These are phyloP conservation scores for Voacanga thouarsii DNA, from an alignment of 257 asterid genomes.

Conservation along the genomic window DNA sequence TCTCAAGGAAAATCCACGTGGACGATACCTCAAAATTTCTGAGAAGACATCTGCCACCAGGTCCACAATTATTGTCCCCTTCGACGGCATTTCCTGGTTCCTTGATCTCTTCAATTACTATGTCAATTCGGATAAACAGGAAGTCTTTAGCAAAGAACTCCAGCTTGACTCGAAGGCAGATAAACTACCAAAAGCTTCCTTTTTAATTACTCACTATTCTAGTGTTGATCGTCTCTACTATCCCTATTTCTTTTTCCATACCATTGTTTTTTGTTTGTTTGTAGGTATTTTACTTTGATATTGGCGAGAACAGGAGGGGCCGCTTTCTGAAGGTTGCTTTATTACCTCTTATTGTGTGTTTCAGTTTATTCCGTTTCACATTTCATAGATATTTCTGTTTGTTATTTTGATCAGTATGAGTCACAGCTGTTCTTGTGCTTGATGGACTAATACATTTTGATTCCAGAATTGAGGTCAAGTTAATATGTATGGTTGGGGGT, in stretches of 20 bases:
- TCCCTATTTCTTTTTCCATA: background rate
- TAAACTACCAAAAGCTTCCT: background rate
- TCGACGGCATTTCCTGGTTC: conserved; percentile 93
- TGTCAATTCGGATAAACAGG: conserved; percentile 77
- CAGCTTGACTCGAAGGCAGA: conserved; percentile 91
- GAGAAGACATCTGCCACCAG: conserved; percentile 96
- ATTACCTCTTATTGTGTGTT: conserved; percentile 3
- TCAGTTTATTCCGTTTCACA: background rate
- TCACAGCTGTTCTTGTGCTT: background rate
- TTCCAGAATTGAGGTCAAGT: background rate
- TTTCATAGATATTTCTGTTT: background rate
- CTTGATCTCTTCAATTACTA: conserved; percentile 96
- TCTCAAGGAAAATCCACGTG: conserved; percentile 97
- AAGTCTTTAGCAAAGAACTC: conserved; percentile 82
- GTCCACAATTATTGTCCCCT: conserved; percentile 94
- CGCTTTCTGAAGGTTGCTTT: conserved; percentile 85
- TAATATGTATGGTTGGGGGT: background rate
- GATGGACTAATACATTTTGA: background rate
- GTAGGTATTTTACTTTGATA: conserved; percentile 92
- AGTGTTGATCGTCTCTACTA: background rate
- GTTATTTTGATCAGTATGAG: background rate
- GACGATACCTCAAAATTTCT: conserved; percentile 89
- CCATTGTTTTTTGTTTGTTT: background rate
- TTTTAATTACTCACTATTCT: conserved; percentile 15
- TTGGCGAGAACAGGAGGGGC: conserved; percentile 96